Conservation (phyloP, 768 basidiomycete genomes). For the Tulasnella sp. region DNA sequence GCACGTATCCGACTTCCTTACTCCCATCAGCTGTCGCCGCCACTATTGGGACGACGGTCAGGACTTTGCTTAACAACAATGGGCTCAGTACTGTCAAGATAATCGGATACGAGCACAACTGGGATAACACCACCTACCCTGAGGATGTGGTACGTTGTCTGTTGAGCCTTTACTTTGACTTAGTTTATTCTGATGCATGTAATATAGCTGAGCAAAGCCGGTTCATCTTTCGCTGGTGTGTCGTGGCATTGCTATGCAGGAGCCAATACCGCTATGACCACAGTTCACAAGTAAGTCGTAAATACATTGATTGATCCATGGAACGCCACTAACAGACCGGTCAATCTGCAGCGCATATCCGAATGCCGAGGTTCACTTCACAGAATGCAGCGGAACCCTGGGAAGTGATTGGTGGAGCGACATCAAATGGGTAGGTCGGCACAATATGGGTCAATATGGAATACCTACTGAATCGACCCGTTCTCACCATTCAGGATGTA, state of each 20-base stretch:
- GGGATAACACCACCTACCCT: conserved; percentile 59
- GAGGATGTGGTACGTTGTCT: conserved; percentile 37
- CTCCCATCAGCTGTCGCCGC: conserved; percentile 49
- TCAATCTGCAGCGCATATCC: conserved; percentile 4
- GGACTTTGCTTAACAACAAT: conserved; percentile 50
- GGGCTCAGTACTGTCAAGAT: conserved; percentile 44
- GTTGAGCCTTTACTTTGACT: neutral
- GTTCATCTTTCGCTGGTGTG: conserved; percentile 36
- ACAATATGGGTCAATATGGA: too few species aligned
- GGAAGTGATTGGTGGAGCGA: conserved; percentile 66
- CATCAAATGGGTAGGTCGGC: conserved; percentile 36
- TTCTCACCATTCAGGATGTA: too few species aligned
- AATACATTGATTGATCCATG: neutral
- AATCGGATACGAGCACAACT: conserved; percentile 54
- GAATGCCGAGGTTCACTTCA: conserved; percentile 7
- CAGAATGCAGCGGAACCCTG: conserved; percentile 7
- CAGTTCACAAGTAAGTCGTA: conserved; percentile 33
- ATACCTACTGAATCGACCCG: too few species aligned
- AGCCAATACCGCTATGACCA: conserved; percentile 40
- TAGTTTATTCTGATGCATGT: neutral
- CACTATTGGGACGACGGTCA: conserved; percentile 44
- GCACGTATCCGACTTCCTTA: conserved; percentile 56
- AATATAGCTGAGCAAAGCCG: conserved; percentile 16
- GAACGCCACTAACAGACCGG: neutral
- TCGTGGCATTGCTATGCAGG: conserved; percentile 67